These are phyloP conservation scores for Dictyostelium citrinum DNA, from an alignment of 78 protist genomes.

Conservation along the genomic window DNA sequence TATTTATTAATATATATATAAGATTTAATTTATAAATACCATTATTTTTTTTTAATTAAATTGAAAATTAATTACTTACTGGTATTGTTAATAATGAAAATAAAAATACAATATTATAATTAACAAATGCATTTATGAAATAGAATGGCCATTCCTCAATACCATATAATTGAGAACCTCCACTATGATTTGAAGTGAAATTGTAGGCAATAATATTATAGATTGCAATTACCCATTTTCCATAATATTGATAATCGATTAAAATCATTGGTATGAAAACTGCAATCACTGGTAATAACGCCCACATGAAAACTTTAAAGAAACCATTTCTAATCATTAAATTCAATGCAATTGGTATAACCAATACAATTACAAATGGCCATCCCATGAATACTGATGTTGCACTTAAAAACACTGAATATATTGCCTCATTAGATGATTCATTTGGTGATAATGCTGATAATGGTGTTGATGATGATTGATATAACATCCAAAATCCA, in stretches of 20 bases:
- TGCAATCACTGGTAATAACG: background rate
- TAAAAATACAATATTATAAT: slow-evolving; percentile 78
- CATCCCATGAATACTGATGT: slow-evolving; percentile 81
- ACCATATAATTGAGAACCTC: slow-evolving; percentile 84
- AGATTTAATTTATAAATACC: too few species aligned
- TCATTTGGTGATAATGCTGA: slow-evolving; percentile 5
- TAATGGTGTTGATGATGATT: slow-evolving; percentile 2
- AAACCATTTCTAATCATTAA: slow-evolving; percentile 12
- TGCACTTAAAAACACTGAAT: slow-evolving; percentile 57
- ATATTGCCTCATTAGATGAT: background rate
- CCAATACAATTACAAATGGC: slow-evolving; percentile 84
- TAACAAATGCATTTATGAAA: slow-evolving; percentile 76
- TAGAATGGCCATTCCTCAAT: slow-evolving; percentile 80
- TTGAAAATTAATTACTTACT: too few species aligned
- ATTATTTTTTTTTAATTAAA: too few species aligned
- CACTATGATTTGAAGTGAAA: slow-evolving; percentile 10
- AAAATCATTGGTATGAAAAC: slow-evolving; percentile 48
- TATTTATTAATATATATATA: too few species aligned
- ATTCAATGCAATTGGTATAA: slow-evolving; percentile 79
- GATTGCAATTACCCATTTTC: slow-evolving; percentile 64
- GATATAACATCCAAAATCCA: slow-evolving; percentile 71
- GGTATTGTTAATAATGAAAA: slow-evolving; percentile 45
- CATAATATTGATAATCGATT: slow-evolving; percentile 81
- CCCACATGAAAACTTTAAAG: slow-evolving; percentile 23
- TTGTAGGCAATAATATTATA: slow-evolving; percentile 83